phyloP scores from a whole-genome alignment of 2,329 filamentous ascomycete species.

The Penicillium sp. region DNA sequence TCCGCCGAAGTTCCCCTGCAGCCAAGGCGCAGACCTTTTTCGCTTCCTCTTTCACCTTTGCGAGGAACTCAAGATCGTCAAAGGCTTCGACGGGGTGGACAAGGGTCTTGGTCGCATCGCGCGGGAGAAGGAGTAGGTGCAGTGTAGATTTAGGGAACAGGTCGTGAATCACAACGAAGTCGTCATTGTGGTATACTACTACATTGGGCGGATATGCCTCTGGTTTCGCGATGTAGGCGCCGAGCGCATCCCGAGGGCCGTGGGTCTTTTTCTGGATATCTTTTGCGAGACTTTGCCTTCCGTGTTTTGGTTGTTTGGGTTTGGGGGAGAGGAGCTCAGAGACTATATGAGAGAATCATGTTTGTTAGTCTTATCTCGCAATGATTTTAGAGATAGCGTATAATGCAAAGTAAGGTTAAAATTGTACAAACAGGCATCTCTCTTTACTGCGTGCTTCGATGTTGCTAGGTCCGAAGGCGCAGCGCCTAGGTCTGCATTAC shows the following conservation, averaged over 20 bases:
- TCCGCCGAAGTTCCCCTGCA: constrained; percentile 74
- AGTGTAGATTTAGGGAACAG: constrained; percentile 83
- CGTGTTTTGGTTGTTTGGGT: constrained; percentile 43
- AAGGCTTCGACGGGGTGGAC: constrained; percentile 80
- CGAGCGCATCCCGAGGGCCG: constrained; percentile 63
- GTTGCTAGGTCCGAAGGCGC: constrained; percentile 5
- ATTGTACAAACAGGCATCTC: constrained; percentile 42
- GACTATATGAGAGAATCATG: constrained; percentile 43
- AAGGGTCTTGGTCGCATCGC: constrained; percentile 63
- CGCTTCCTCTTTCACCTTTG: constrained; percentile 65
- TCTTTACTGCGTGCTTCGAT: constrained; percentile 32
- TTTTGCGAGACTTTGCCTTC: constrained; percentile 23
- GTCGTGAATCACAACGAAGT: constrained; percentile 80
- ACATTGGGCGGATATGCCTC: constrained; percentile 61
- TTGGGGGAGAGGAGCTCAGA: constrained; percentile 61
- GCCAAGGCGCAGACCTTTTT: constrained; percentile 67
- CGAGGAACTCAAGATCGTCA: constrained; percentile 71
- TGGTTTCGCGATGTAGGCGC: constrained; percentile 69
- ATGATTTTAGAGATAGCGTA: neutral
- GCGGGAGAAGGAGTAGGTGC: constrained; percentile 86
- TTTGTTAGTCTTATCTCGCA: neutral
- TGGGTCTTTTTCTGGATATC: constrained; percentile 24
- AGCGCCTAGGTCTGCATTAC: constrained; percentile 8
- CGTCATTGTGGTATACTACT: constrained; percentile 69
- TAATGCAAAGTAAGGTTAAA: neutral